Base-by-base conservation (phyloP, 139 green algal genomes). In the Pleodorina starrii region DNA sequence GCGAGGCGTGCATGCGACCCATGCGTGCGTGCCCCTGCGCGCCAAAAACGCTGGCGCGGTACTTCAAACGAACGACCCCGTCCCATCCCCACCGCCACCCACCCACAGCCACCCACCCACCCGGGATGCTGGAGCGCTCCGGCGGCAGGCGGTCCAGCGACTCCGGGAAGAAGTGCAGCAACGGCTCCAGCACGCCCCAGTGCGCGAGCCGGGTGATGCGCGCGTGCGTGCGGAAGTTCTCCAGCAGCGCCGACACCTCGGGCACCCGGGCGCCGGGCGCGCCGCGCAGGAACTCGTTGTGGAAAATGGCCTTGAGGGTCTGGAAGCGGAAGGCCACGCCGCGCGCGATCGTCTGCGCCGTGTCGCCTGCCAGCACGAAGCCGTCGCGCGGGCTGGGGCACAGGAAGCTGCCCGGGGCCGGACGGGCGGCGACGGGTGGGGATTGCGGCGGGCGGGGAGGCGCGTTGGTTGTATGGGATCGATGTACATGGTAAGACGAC, bases 261-360 rank as follows among this genome's bases (percentile, higher is more conserved):
- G 77, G 77, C 35, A 51, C 35, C 19, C 35, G 25, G 7, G 35
- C 35, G 32, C 35, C 35, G 29, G 2, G 32, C 35, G 5, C 2
- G 69, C 36, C 69, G 17, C 19, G 4, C 69, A 82, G 48, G 38
- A 85, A 74, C 11, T 75, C 42, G 1, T 74, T 23, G 74, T 84
- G 89, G 63, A 88, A 80, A 5, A 90, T 10, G 71, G 54, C 60
- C 60, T 75, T 78, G 42, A 92, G 71, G n/a, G 72, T 72, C 54
- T 86, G 42, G 60, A 95, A 95, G 51, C 92, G 83, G 87, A 95
- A 95, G 40, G 35, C 36, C 44, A 92, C 84, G 40, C 93, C 93
- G 36, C n/a, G 51, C 3, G 90, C 85, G 63, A 95, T 94, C 21
- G 91, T 93, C 91, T 95, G 93, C 16, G 92, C 92, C 23, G 93